phyloP scores from a whole-genome alignment of 2,329 filamentous ascomycete species.

The Cladophialophora bantiana region DNA sequence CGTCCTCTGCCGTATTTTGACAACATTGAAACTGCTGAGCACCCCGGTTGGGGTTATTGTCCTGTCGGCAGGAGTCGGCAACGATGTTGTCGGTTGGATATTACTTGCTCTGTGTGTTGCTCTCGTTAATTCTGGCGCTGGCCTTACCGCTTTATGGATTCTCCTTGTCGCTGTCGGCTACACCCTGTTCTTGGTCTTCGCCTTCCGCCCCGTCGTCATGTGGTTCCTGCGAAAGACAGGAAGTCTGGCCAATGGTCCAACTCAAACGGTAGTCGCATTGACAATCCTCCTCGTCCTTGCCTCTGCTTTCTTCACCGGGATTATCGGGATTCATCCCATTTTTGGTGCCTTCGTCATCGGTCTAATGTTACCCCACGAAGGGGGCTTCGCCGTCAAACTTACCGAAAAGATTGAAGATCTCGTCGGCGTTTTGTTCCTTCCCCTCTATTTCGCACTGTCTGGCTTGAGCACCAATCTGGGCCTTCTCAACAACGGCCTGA shows the following conservation, averaged over 20 bases:
- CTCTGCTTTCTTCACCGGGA: slow-evolving; percentile 85
- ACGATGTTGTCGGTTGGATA: slow-evolving; percentile 92
- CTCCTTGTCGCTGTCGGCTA: slow-evolving; percentile 78
- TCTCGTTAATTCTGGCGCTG: slow-evolving; percentile 84
- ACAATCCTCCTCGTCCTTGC: slow-evolving; percentile 80
- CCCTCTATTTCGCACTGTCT: slow-evolving; percentile 91
- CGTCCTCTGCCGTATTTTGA: slow-evolving; percentile 90
- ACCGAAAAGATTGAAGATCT: slow-evolving; percentile 95
- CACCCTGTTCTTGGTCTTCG: slow-evolving; percentile 75
- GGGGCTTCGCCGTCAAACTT: slow-evolving; percentile 79
- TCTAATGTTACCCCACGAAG: slow-evolving; percentile 74
- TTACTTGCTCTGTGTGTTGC: slow-evolving; percentile 91
- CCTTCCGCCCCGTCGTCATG: slow-evolving; percentile 75
- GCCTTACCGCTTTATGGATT: slow-evolving; percentile 83
- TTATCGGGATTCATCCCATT: slow-evolving; percentile 92
- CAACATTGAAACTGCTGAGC: slow-evolving; percentile 82
- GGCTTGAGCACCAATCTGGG: slow-evolving; percentile 88
- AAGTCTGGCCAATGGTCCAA: slow-evolving; percentile 85
- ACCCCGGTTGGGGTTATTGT: slow-evolving; percentile 88
- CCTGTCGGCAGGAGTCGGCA: slow-evolving; percentile 87
- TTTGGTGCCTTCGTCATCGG: slow-evolving; percentile 92
- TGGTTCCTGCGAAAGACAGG: slow-evolving; percentile 76
- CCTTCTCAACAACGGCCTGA: slow-evolving; percentile 77
- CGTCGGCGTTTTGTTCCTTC: slow-evolving; percentile 80
- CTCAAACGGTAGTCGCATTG: slow-evolving; percentile 80